Percentiles rank a stretch among this genome's conserved stretches.
Evolutionary conservation across 257 asterid species (phyloP).

Genomic region (Penstemon eatonii): DNA sequence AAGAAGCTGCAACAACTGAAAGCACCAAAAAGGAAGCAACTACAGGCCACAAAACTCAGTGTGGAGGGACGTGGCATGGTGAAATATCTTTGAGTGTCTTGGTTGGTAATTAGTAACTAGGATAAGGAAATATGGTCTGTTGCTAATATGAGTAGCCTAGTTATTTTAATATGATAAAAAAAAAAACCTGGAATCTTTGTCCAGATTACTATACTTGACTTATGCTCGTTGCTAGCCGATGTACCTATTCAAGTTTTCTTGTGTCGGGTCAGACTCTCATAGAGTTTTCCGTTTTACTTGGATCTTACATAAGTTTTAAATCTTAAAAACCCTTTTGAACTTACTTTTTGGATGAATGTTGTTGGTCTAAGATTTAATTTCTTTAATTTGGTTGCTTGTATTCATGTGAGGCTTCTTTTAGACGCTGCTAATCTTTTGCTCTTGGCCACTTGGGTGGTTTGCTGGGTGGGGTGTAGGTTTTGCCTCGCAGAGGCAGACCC

Average conservation of each 20-base stretch:
- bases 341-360: background rate
- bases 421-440: background rate
- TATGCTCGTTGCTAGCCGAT: background rate
- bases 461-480: background rate
- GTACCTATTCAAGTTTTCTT: background rate
- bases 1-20: constrained; percentile 89
- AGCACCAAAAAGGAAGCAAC: constrained; percentile 78
- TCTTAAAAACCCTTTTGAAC: background rate
- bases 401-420: background rate
- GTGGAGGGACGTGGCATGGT: constrained; percentile 98
- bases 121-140: background rate
- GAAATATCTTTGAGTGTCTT: constrained; percentile 58
- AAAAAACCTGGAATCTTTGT: background rate
- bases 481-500: too few species aligned
- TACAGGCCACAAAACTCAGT: constrained; percentile 91
- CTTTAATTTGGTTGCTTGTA: background rate
- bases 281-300: background rate
- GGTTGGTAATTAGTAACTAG: constrained; percentile 6
- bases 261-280: background rate
- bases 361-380: background rate
- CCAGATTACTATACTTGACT: background rate
- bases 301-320: background rate
- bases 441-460: background rate
- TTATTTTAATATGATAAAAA: background rate
- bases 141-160: background rate